A percentile compares a stretch with the other conserved stretches of the same genome.
Evolutionary conservation across 2,329 filamentous ascomycete species (phyloP).

Genomic region (Calonectria pseudoturangicola): DNA sequence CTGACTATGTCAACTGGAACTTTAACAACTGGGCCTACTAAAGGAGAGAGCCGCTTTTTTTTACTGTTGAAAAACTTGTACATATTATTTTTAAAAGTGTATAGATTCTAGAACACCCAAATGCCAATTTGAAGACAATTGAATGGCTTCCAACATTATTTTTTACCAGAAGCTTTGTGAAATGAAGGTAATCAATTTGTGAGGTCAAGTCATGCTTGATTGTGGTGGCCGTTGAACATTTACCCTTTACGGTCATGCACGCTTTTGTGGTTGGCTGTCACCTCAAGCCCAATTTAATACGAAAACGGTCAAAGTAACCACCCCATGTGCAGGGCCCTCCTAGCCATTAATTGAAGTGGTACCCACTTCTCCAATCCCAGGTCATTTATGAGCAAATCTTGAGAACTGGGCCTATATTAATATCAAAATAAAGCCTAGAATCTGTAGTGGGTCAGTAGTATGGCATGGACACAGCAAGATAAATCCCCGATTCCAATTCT

Average conservation of each 20-base stretch:
- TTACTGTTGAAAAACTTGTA: conserved; percentile 38
- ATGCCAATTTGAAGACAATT: conserved; percentile 8
- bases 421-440: no score
- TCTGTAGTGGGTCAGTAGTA: no score
- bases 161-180: background rate
- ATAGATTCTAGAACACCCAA: conserved; percentile 25
- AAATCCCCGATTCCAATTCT: no score
- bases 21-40: conserved; percentile 53
- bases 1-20: conserved; percentile 55
- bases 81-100: conserved; percentile 37
- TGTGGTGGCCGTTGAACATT: background rate
- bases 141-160: background rate
- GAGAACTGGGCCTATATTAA: no score
- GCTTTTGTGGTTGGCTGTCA: background rate
- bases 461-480: no score
- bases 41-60: conserved; percentile 4
- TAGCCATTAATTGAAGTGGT: no score
- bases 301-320: background rate
- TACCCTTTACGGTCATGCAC: background rate
- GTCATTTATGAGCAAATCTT: no score
- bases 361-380: no score
- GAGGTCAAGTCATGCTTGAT: background rate
- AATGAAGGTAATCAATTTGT: background rate
- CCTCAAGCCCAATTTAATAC: background rate
- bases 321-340: background rate